phyloP scores from a whole-genome alignment of 2,329 filamentous ascomycete species.

The Colletotrichum sp. region DNA sequence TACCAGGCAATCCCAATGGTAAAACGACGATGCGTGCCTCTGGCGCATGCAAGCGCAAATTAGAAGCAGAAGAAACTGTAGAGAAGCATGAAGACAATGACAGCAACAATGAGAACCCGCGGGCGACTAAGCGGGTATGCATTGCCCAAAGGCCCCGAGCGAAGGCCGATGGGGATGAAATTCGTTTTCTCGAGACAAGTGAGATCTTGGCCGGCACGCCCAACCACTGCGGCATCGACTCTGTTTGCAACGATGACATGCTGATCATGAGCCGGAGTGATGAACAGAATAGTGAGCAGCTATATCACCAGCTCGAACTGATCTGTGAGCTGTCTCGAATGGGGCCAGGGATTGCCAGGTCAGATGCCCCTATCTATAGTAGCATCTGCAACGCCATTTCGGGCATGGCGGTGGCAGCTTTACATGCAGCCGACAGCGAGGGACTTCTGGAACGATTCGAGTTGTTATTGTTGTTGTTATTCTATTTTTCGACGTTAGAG shows the following conservation, averaged over 20 bases:
- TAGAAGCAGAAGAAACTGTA: not conserved
- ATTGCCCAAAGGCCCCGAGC: not conserved
- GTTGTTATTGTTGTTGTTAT: too few relatives aligned
- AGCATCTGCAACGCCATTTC: not conserved
- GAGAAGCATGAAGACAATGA: not conserved
- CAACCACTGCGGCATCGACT: not conserved
- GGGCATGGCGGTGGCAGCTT: not conserved
- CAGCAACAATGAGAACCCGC: not conserved
- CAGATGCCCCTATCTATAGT: not conserved
- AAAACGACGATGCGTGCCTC: not conserved
- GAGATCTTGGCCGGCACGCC: not conserved
- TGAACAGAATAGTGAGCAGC: not conserved
- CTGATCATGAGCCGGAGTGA: not conserved
- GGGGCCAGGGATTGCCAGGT: not conserved
- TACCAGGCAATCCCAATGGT: not conserved
- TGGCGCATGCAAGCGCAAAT: not conserved
- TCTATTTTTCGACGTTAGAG: too few relatives aligned
- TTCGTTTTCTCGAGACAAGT: not conserved
- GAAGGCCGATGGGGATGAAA: not conserved
- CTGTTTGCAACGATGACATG: not conserved
- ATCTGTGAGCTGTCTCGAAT: not conserved
- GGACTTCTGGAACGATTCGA: not conserved
- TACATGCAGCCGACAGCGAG: not conserved
- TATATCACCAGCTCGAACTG: not conserved
- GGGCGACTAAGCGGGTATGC: not conserved